These are phyloP conservation scores for Tulasnella sp. DNA, from an alignment of 768 basidiomycete species.

Conservation along the genomic window DNA sequence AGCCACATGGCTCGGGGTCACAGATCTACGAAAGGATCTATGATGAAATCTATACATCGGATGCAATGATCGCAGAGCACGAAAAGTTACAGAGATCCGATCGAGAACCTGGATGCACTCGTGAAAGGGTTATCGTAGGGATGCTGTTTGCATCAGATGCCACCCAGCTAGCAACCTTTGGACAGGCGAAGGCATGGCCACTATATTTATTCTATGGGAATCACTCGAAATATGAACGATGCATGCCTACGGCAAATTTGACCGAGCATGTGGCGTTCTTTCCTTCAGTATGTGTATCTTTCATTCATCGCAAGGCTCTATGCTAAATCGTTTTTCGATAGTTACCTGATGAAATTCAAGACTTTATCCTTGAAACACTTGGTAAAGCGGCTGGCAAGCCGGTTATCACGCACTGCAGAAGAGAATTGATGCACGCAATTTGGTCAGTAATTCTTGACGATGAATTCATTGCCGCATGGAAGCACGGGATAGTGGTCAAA, in stretches of 20 bases:
- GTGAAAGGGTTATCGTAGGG: conserved; percentile 1
- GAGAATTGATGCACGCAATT: conserved; percentile 14
- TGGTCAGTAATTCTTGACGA: conserved; percentile 14
- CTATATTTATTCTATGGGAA: conserved; percentile 14
- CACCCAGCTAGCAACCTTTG: conserved; percentile 15
- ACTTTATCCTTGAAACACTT: not conserved
- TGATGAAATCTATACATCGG: conserved; percentile 10
- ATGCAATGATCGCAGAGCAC: conserved; percentile 5
- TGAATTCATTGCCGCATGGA: conserved; percentile 12
- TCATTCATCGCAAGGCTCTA: not conserved
- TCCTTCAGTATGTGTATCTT: not conserved
- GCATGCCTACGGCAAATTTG: not conserved
- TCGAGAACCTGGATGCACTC: not conserved
- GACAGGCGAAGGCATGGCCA: conserved; percentile 14
- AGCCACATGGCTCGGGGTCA: not conserved
- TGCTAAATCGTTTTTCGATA: not conserved
- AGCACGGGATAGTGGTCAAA: conserved; percentile 12
- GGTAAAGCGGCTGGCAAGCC: not conserved
- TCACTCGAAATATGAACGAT: conserved; percentile 6
- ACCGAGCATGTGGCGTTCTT: conserved; percentile 12
- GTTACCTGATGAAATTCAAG: conserved; percentile 13
- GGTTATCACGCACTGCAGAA: conserved; percentile 5
- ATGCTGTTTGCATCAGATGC: conserved; percentile 15
- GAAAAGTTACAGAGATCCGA: not conserved
- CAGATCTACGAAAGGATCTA: not conserved